Evolutionary conservation across 1,284 basidiomycete species (phyloP), one percentile per base, ranked within the genome.

Genomic region (Leccinum proliferum): DNA sequence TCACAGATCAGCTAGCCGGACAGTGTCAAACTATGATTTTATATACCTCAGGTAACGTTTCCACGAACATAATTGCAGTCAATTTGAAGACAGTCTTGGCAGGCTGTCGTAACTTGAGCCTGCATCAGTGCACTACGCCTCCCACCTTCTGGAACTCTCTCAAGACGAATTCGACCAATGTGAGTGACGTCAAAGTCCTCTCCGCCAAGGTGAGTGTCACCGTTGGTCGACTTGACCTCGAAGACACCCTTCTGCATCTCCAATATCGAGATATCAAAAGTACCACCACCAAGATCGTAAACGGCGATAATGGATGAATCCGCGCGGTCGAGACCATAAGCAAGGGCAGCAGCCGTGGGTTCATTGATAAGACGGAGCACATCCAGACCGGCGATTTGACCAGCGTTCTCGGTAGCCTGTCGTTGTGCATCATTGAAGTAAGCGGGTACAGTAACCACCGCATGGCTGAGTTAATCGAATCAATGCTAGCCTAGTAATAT

Each of bases 211-310:
- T 99, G 96, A 29, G 96, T 98, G 78, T 99, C 96, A 78, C 96
- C 96, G 75, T 98, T 98, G 67, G 96, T 99, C 1, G 96, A 98
- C 83, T 98, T 98, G 75, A 99, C 96, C 77, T 98, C 96, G 77
- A 98, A 99, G 29, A 99, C 95, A 70, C 96, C 96, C 79, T 97
- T 96, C 78, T 97, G 94, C 93, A 98, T 98, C 80, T 98, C 94
- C 55, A 98, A 83, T 69, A 99, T 95, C 41, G 96, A 98, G 71
- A 98, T 93, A 93, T 98, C 95, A 77, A 96, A 96, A 18, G 94
- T 96, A 70, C 94, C 94, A 75, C 93, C 94, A 72, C 94, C 93
- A 57, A 96, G 82, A 81, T 99, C 96, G 76, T 98, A 99, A 66
- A 99, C 96, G 60, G 95, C 95, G 71, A 99, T 96, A 71, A 96